Base-by-base conservation (phyloP, 169 alveolate genomes). In the Cryptosporidium parvum region DNA sequence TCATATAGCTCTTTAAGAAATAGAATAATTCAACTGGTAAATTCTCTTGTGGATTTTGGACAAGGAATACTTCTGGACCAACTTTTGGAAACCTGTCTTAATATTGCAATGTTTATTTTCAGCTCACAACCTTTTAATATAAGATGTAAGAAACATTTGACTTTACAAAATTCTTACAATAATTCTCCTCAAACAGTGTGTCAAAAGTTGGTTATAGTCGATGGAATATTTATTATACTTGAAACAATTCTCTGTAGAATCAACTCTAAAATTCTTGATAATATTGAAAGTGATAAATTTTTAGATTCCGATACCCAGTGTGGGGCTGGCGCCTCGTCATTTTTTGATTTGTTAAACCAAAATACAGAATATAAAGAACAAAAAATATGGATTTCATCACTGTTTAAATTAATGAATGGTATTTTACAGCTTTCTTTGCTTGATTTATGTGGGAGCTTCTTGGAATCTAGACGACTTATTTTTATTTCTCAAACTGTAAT, bases 11-110 rank as follows among this genome's bases (percentile, higher is more conserved):
- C 56, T 21, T 35, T 73, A 21, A 73, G 26, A 52, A 73, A 33
- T 21, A 33, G 71, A 33, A 39, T 73, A 37, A 35, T 56, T 33
- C 59, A 56, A 21, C 5, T 73, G 23, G 10, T 56, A 8, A 73
- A 73, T 58, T n/a, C 23, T 1, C 48, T 73, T 37, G 70, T 73
- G 33, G 86, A 73, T 23, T 73, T 53, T 31, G 86, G 44, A 29
- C 42, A 52, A 5, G 86, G 86, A 18, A 58, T 53, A 21, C 33
- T 52, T 31, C 65, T 73, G 21, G 45, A 53, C 0, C n/a, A n/a
- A 37, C 14, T 59, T 35, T 18, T 73, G 35, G 86, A 73, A 59
- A 73, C 71, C 26, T 21, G 59, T 21, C 45, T 73, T 18, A 53
- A 59, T 44, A 31, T 73, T 23, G 31, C 86, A 29, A 56, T 29